These are phyloP conservation scores for Hippophae gyantsensis DNA, from an alignment of 306 rosid species.

Conservation along the genomic window DNA sequence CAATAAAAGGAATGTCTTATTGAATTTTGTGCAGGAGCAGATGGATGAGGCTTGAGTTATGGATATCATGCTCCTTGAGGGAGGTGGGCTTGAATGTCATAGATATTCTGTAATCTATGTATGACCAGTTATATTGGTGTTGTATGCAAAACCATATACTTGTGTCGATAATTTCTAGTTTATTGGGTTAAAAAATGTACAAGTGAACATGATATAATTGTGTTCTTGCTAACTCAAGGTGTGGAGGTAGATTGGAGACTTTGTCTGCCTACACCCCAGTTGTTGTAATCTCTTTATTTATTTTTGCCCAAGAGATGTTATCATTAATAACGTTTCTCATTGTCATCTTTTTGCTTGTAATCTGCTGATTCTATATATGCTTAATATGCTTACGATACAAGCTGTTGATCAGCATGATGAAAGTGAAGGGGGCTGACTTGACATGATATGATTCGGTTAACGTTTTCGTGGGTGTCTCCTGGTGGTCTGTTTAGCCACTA, in stretches of 20 bases:
- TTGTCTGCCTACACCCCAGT: neutral
- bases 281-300: too few species aligned
- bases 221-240: conserved; percentile 1
- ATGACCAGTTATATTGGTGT: conserved; percentile 12
- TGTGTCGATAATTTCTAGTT: conserved; percentile 9
- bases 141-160: conserved; percentile 20
- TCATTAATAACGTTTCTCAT: too few species aligned
- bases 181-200: conserved; percentile 7
- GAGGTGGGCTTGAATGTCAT: conserved; percentile 45
- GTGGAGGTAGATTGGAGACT: neutral
- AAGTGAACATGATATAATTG: conserved; percentile 2
- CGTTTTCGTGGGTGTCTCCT: neutral
- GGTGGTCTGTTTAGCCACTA: neutral
- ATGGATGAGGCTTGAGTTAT: conserved; percentile 32
- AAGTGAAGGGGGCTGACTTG: neutral
- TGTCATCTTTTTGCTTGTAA: too few species aligned
- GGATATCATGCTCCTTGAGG: conserved; percentile 23
- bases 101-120: conserved; percentile 16
- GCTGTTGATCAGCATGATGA: neutral
- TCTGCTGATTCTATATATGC: too few species aligned
- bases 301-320: too few species aligned
- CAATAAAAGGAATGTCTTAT: neutral
- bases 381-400: too few species aligned
- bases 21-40: conserved; percentile 31
- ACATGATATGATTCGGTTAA: too few species aligned